A percentile compares a stretch with the other conserved stretches of the same genome.
These are phyloP conservation scores for Dipteronia sinensis DNA, from an alignment of 345 rosid genomes.

Conservation along the genomic window DNA sequence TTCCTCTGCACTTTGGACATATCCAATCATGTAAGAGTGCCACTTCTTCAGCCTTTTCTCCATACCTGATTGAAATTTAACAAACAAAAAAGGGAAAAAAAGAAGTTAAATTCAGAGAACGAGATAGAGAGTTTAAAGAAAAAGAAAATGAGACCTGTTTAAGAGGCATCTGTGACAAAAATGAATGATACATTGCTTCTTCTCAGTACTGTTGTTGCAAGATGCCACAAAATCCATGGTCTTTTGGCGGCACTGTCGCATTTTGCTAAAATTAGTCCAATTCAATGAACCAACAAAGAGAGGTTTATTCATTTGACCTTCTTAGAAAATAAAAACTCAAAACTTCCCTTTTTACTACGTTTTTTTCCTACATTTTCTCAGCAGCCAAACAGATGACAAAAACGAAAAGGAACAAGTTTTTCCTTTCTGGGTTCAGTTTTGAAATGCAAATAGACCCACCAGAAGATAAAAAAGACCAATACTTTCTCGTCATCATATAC, in stretches of 20 bases:
- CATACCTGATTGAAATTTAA: conserved; percentile 49
- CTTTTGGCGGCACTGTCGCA: conserved; percentile 74
- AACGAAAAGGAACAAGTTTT: background rate
- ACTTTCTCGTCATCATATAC: background rate
- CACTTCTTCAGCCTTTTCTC: conserved; percentile 61
- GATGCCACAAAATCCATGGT: conserved; percentile 49
- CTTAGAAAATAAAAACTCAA: background rate
- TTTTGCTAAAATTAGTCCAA: conserved; percentile 10
- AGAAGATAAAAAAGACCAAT: background rate
- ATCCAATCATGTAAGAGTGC: conserved; percentile 49
- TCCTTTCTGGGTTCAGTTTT: background rate
- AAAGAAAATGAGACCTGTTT: conserved; percentile 51
- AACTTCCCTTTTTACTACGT: background rate
- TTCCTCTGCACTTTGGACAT: conserved; percentile 75
- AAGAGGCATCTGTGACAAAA: conserved; percentile 65
- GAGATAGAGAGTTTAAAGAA: background rate
- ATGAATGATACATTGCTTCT: conserved; percentile 44
- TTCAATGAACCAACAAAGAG: background rate
- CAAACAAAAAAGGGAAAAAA: background rate
- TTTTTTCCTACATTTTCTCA: background rate
- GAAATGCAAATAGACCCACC: background rate
- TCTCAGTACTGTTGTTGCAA: conserved; percentile 42
- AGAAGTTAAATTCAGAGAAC: background rate
- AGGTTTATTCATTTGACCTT: no score
- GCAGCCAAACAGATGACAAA: background rate